Evolutionary conservation across 805 yeast species (phyloP), one percentile per base, ranked within the genome.

Genomic region (Candida nanaspora): DNA sequence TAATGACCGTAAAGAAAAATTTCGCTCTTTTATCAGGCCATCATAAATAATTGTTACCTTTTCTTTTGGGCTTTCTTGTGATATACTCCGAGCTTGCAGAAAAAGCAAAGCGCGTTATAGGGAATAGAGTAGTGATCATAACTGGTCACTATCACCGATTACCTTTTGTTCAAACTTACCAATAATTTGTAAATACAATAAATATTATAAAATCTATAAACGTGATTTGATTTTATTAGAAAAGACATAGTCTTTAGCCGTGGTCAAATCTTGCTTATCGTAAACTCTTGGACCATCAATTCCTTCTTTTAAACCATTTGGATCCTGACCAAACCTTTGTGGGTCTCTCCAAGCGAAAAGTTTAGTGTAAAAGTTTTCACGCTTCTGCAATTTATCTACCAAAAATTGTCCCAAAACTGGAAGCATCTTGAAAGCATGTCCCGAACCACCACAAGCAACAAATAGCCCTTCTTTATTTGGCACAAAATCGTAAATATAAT

Each of bases 381-480:
- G 43, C 9, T 56, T 59, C 42, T 66, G 65, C 16, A 69, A 36
- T 29, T 55, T 55, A 42, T 60, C 57, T 11, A 61, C 64, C 32
- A 59, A 39, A 34, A 52, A 56, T 35, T 48, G 52, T 0, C 64
- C 65, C 26, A 60, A 40, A 6, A 59, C 63, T 4, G 66, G 65
- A 10, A 60, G 44, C 55, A 60, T 50, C 45, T 62, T 61, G 48
- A 62, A 62, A 0, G 59, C 65, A 49, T 62, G 66, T 2, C 63
- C 65, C 2, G 65, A 61, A 14, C 63, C 66, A 34, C 66, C 65
- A 48, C 54, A 46, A 2, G 62, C 60, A 21, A 61, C 63, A 46
- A 59, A 49, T 9, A 60, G 40, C 4, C 52, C 52, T 16, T 55
- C 49, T 32, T 52, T 53, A 4, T 44, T 45, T n/a, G 66, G 64